Evolutionary conservation across 2,329 filamentous ascomycete species (phyloP), one percentile per base, ranked within the genome.

Genomic region (Aspergillus sp.): DNA sequence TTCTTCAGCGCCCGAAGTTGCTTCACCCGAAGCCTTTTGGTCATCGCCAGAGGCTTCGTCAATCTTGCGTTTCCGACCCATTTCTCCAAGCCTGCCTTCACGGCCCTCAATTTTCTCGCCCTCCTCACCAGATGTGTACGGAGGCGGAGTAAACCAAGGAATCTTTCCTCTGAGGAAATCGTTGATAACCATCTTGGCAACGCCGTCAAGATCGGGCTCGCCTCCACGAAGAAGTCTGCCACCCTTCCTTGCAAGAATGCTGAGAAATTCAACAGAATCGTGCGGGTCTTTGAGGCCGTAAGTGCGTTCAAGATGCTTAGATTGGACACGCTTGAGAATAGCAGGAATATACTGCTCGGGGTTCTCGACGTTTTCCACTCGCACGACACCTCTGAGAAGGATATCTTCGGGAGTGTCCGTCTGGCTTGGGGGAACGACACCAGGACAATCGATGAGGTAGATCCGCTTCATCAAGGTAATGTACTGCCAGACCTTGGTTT

Each of bases 401-500:
- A 99, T 89, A 64, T 97, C 93, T 67, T 93, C 86, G 27, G 93
- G 90, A 0, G 88, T 90, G 69, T 97, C 93, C 54, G 86, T 86
- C 61, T 86, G 86, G 63, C 90, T 95, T 0, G 95, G 93, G 4
- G 95, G 95, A 0, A 98, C 95, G 41, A 99, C 92, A 75, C 95
- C 95, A 40, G 95, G 95, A 69, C 93, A 98, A 69, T 99, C 95
- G 67, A 99, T 98, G 54, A 99, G 84, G 75, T 93, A 93, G 52
- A 96, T 96, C 54, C 91, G 83, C 79, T 93, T 96, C 90, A 96
- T 96, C 59, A 98, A 77, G 3, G 92, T 96, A 65, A 97, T 91
- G 70, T 97, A 97, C 73, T 97, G 93, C 93, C 95, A 98, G 30
- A 97, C 90, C 77, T 97, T 98, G 34, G 93, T 98, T 80, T 97